Base-by-base conservation (phyloP, 352 stramenopile genomes). In the Phytophthora pseudosyringae region DNA sequence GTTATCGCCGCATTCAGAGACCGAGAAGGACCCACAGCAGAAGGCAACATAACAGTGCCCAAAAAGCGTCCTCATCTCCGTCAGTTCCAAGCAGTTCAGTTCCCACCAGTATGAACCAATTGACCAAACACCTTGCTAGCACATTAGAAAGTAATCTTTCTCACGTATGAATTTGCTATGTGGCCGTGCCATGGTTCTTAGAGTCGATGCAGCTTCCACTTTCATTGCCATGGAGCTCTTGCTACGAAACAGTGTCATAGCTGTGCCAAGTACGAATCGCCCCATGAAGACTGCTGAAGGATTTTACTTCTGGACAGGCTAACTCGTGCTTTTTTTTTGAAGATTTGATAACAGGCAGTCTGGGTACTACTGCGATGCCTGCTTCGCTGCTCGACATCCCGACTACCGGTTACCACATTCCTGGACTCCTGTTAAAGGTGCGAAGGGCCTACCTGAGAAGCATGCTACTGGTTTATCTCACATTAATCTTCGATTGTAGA, bases 331-430 rank as follows among this genome's bases (percentile, higher is more conserved):
- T 43, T 43, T 10, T 41, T 32, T 8, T 3, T 46, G 10, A 59
- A 92, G 83, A 47, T 94, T 90, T 67, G 80, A 91, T 31, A 54
- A 76, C 3, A 69, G 46, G 7, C 55, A 79, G 10, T 48, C 73
- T 8, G 83, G 83, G 3, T 89, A 73, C 47, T 94, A 90, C 59
- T 94, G 86, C 50, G 81, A 92, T 29, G 70, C 54, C 15, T 94
- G 86, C 58, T 94, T 94, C 47, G 47, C 44, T 25, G 68, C 64
- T 6, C 71, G 77, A 4, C 83, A 94, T 50, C 83, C 83, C 1
- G 40, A 76, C 26, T 81, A 89, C 18, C 78, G 83, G 4, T 21
- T 92, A 15, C 46, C 55, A 3, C 86, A 94, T 51, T 69, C 66
- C 3, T 92, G 83, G 86, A 71, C 60, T 29, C 44, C 44, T 3